Conservation (phyloP, 176 grass and related monocot genomes). For the Ampelocalamus luodianensis region DNA sequence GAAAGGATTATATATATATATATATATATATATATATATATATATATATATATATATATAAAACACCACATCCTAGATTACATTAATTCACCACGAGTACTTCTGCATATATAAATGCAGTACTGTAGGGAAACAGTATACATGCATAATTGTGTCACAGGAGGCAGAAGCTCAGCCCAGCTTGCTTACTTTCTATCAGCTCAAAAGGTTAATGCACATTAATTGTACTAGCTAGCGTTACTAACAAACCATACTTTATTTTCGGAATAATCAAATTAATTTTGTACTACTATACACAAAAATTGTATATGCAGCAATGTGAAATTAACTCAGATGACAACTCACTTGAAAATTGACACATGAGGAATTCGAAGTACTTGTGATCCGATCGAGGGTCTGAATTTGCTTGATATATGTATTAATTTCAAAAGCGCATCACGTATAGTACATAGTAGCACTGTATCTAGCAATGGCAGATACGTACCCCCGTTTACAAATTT, state of each 20-base stretch:
- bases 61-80: slow-evolving; percentile 10
- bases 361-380: neutral
- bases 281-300: neutral
- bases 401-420: neutral
- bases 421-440: neutral
- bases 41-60: slow-evolving; percentile 6
- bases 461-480: neutral
- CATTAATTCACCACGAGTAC: neutral
- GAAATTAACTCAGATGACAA: neutral
- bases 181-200: neutral
- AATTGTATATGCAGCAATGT: neutral
- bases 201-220: neutral
- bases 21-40: slow-evolving; percentile 27
- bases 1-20: slow-evolving; percentile 12
- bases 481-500: too few relatives aligned
- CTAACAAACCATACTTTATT: neutral
- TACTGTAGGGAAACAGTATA: neutral
- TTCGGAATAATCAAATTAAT: neutral
- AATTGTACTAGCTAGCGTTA: neutral
- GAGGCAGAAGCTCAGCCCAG: neutral
- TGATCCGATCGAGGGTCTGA: neutral
- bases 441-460: neutral
- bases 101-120: neutral
- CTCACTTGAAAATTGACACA: neutral
- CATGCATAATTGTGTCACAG: neutral